phyloP scores from a whole-genome alignment of 441 rosid genomes.

The Arabidopsis lyrata region DNA sequence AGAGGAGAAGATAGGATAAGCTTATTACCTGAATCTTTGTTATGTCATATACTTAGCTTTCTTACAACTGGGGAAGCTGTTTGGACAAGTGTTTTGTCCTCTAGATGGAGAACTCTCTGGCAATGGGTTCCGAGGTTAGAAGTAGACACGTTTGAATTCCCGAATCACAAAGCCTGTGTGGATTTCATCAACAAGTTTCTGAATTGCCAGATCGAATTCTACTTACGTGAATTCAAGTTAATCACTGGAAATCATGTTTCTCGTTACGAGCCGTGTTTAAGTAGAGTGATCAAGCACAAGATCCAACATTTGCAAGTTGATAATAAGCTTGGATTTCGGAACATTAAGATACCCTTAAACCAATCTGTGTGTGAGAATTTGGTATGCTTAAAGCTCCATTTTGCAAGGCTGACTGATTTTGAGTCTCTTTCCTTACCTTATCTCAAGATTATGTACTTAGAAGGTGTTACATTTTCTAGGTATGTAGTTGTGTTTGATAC shows the following conservation, averaged over 20 bases:
- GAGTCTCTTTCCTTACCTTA: conserved; percentile 28
- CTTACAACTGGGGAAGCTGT: neutral
- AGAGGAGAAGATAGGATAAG: conserved; percentile 22
- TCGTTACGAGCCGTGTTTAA: conserved; percentile 3
- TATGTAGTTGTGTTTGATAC: neutral
- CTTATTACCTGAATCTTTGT: conserved; percentile 20
- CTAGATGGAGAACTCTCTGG: conserved; percentile 25
- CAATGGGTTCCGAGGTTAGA: conserved; percentile 23
- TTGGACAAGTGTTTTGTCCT: conserved; percentile 31
- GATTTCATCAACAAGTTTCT: conserved; percentile 18
- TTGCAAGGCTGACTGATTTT: neutral
- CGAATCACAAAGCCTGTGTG: neutral
- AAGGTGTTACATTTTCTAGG: neutral
- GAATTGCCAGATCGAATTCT: conserved; percentile 1
- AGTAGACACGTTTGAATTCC: neutral
- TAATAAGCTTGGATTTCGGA: neutral
- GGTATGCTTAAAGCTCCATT: conserved; percentile 20
- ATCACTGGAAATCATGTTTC: neutral
- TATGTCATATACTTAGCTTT: conserved; percentile 24
- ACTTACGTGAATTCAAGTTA: conserved; percentile 21
- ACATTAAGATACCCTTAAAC: neutral
- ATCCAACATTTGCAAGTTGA: conserved; percentile 8
- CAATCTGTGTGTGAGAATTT: neutral
- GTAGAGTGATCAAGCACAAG: conserved; percentile 10
- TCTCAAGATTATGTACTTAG: conserved; percentile 27